Conservation (phyloP, 148 eudicot genomes). For the Rhododendron griersonianum region DNA sequence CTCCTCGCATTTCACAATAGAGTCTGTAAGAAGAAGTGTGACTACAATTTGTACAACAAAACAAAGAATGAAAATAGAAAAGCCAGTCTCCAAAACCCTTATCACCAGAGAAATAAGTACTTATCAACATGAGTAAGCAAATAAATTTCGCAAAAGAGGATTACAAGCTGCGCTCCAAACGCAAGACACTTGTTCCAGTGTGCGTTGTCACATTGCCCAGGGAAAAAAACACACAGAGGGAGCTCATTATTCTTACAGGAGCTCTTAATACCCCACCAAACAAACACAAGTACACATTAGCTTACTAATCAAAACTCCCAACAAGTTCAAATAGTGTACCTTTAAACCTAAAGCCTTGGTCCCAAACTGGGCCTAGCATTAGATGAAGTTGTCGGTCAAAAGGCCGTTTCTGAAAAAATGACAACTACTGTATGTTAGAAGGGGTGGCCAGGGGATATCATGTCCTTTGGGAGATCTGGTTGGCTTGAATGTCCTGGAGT, state of each 20-base stretch:
- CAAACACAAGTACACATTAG: background rate
- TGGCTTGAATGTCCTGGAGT: slow-evolving; percentile 79
- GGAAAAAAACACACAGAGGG: background rate
- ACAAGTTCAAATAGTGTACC: background rate
- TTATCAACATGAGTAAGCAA: background rate
- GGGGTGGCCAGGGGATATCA: slow-evolving; percentile 14
- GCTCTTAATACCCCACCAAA: background rate
- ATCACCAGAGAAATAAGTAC: background rate
- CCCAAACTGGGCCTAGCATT: background rate
- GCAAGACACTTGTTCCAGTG: background rate
- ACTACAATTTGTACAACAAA: background rate
- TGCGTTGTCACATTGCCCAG: background rate
- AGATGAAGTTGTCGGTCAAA: background rate
- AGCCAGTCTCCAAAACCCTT: background rate
- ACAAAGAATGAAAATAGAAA: background rate
- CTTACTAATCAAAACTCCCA: background rate
- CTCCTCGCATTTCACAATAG: background rate
- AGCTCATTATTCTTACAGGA: background rate
- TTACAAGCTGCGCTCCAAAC: background rate
- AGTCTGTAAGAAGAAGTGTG: background rate
- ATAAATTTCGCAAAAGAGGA: background rate
- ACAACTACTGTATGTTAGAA: background rate
- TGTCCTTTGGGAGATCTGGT: slow-evolving; percentile 27
- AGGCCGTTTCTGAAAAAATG: background rate
- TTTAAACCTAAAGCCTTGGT: background rate